phyloP scores from a whole-genome alignment of 768 basidiomycete genomes.

The Thelephora aurantiotincta region DNA sequence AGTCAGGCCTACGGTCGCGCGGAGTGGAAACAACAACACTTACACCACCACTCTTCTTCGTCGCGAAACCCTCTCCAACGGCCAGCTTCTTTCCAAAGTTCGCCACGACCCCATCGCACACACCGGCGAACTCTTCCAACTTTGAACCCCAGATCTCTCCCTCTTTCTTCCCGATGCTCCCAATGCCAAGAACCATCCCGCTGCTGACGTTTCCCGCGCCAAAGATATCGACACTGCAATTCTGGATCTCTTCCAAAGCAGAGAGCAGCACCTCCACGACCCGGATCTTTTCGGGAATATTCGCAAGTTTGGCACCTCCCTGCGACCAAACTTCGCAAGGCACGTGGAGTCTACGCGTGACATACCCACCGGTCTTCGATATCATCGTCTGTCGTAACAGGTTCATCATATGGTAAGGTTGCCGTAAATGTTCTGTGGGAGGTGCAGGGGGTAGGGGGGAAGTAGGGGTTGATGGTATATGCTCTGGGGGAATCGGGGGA shows the following conservation, averaged over 20 bases:
- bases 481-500: slow-evolving; percentile 34
- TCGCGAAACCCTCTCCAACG: slow-evolving; percentile 75
- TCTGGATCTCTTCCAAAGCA: slow-evolving; percentile 68
- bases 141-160: slow-evolving; percentile 66
- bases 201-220: slow-evolving; percentile 70
- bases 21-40: slow-evolving; percentile 11
- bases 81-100: slow-evolving; percentile 83
- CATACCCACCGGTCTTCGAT: slow-evolving; percentile 71
- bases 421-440: slow-evolving; percentile 59
- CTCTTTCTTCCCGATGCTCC: slow-evolving; percentile 62
- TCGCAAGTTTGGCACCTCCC: slow-evolving; percentile 73
- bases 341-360: slow-evolving; percentile 76
- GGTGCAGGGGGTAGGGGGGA: slow-evolving; percentile 66
- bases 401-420: slow-evolving; percentile 87
- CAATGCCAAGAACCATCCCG: slow-evolving; percentile 61
- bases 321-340: slow-evolving; percentile 88
- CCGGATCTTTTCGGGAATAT: slow-evolving; percentile 73
- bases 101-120: slow-evolving; percentile 68
- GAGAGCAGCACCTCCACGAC: slow-evolving; percentile 68
- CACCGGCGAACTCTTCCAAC: slow-evolving; percentile 66
- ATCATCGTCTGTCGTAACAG: slow-evolving; percentile 69
- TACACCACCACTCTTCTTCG: slow-evolving; percentile 60
- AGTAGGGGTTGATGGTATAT: slow-evolving; percentile 57
- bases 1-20: background rate
- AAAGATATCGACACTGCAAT: slow-evolving; percentile 57